Percentiles rank a stretch among this genome's conserved stretches.
Evolutionary conservation across 73 alveolate species (phyloP).

Genomic region (Paramecium caudatum): DNA sequence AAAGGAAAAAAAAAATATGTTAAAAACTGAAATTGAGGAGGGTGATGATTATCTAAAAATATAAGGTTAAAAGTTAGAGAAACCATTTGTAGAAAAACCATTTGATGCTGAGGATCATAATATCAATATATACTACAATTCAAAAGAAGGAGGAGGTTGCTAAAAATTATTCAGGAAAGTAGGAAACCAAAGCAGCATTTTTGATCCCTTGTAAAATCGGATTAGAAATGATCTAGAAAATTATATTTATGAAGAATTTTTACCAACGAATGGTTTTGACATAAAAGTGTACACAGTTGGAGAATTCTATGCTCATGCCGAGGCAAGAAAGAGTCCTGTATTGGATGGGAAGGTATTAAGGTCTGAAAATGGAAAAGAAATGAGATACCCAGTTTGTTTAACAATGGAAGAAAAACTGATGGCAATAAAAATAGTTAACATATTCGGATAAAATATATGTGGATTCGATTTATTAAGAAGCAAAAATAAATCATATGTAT

Average conservation of each 20-base stretch:
- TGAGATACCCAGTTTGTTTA: constrained; percentile 95
- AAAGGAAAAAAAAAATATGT: too few relatives aligned
- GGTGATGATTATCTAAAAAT: constrained; percentile 62
- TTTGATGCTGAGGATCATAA: constrained; percentile 97
- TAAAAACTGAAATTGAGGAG: constrained; percentile 45
- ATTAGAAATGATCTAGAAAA: constrained; percentile 89
- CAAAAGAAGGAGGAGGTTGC: constrained; percentile 95
- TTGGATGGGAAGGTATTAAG: constrained; percentile 94
- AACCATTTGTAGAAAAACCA: constrained; percentile 97
- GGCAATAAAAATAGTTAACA: constrained; percentile 90
- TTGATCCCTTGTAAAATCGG: constrained; percentile 65
- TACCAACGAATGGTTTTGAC: constrained; percentile 92
- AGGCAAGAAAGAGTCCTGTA: constrained; percentile 97
- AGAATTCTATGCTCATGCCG: constrained; percentile 96
- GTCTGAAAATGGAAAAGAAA: constrained; percentile 95
- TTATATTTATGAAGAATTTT: constrained; percentile 88
- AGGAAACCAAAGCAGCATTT: constrained; percentile 35
- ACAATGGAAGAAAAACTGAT: constrained; percentile 95
- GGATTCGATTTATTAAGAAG: constrained; percentile 97
- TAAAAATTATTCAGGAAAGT: constrained; percentile 95
- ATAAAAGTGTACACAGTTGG: constrained; percentile 98
- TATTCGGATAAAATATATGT: constrained; percentile 94
- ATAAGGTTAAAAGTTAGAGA: constrained; percentile 79
- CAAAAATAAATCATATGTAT: constrained; percentile 93
- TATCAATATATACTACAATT: constrained; percentile 91